These are phyloP conservation scores for Escovopsis sp. DNA, from an alignment of 2,329 filamentous ascomycete genomes.

Conservation along the genomic window DNA sequence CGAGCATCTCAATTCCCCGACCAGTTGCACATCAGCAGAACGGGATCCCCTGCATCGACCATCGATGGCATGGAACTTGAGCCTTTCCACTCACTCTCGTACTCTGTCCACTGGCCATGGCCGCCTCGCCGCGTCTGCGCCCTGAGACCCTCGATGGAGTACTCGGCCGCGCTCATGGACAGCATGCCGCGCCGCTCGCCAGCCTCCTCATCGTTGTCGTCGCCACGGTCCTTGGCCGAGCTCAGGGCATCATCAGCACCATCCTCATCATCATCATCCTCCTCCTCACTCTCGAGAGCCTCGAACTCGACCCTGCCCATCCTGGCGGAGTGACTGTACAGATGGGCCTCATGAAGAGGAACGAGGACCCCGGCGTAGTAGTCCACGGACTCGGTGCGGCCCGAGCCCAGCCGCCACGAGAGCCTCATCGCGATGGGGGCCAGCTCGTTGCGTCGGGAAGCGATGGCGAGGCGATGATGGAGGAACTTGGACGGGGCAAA, in stretches of 20 bases:
- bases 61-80: no score
- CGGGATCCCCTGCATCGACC: no score
- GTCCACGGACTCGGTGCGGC: conserved; percentile 28
- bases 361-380: conserved; percentile 37
- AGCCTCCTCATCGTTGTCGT: no score
- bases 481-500: no score
- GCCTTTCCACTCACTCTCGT: conserved; percentile 64
- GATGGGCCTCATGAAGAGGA: conserved; percentile 38
- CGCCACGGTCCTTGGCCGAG: conserved; percentile 19
- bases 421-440: conserved; percentile 13
- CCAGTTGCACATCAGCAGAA: no score
- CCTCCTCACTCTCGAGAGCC: conserved; percentile 17
- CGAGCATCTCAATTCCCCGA: background rate
- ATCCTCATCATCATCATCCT: conserved; percentile 21
- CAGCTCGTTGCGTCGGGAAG: no score
- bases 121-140: conserved; percentile 49
- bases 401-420: conserved; percentile 16
- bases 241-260: conserved; percentile 25
- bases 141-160: conserved; percentile 54
- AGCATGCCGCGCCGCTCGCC: conserved; percentile 35
- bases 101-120: conserved; percentile 47
- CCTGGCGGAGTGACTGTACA: conserved; percentile 37
- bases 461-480: no score
- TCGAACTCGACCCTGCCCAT: conserved; percentile 29
- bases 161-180: conserved; percentile 36